A percentile compares a stretch with the other conserved stretches of the same genome.
Conservation (phyloP, 2,329 filamentous ascomycete genomes). For the Plectosphaerella plurivora region DNA sequence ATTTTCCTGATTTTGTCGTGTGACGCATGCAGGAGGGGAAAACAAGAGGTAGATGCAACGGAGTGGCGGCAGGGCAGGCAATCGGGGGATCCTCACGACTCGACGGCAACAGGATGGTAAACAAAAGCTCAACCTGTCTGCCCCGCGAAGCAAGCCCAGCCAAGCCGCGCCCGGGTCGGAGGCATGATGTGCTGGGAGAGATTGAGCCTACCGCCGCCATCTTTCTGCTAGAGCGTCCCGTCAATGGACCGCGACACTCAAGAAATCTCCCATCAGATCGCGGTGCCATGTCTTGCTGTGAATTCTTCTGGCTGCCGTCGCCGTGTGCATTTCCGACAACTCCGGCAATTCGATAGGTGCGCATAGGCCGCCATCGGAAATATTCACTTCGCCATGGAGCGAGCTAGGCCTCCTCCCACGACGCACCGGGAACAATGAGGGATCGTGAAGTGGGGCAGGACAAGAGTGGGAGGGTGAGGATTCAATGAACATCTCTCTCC, state of each 20-base stretch:
- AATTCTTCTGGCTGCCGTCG: too few species aligned
- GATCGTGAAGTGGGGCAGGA: background rate
- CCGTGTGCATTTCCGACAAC: background rate
- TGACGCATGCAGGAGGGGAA: background rate
- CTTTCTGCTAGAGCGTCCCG: too few species aligned
- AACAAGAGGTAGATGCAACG: background rate
- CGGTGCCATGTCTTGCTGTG: too few species aligned
- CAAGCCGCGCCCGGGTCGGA: too few species aligned
- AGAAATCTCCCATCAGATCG: too few species aligned
- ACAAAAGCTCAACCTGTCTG: too few species aligned
- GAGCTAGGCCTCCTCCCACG: background rate
- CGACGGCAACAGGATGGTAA: too few species aligned
- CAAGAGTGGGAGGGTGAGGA: background rate
- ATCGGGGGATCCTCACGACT: background rate
- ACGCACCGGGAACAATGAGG: background rate
- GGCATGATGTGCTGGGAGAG: too few species aligned
- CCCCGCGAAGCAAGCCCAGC: too few species aligned
- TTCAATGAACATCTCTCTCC: background rate
- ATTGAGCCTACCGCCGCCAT: too few species aligned
- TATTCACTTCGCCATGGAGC: background rate
- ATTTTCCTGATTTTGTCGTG: background rate
- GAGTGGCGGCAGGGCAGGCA: background rate
- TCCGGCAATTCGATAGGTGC: background rate
- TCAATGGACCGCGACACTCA: too few species aligned
- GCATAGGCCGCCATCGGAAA: background rate